Percentiles rank a stretch among this genome's conserved stretches.
Evolutionary conservation across 106 monocot species (phyloP).

Genomic region (Phalaenopsis aphrodite): DNA sequence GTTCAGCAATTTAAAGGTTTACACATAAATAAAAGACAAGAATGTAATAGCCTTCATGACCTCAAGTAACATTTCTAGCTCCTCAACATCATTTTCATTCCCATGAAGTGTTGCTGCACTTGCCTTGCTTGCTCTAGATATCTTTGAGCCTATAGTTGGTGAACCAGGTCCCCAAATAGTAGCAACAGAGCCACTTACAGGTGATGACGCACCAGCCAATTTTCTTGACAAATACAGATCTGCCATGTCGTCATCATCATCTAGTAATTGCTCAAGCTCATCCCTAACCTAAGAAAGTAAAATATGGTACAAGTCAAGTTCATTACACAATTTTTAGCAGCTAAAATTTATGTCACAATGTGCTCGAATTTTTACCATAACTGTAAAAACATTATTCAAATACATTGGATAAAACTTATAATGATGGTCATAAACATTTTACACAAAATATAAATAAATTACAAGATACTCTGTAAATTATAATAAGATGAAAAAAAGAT

Average conservation of each 20-base stretch:
- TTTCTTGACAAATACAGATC: slow-evolving; percentile 95
- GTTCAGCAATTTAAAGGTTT: neutral
- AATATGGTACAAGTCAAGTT: neutral
- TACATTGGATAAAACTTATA: neutral
- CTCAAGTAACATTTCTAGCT: slow-evolving; percentile 97
- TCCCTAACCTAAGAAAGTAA: slow-evolving; percentile 56
- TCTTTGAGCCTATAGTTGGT: slow-evolving; percentile 76
- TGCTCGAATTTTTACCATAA: neutral
- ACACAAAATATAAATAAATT: too few species aligned
- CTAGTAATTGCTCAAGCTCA: slow-evolving; percentile 90
- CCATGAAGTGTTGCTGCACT: slow-evolving; percentile 74
- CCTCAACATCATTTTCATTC: slow-evolving; percentile 93
- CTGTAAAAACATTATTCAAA: neutral
- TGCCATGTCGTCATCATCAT: slow-evolving; percentile 97
- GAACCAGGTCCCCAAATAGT: slow-evolving; percentile 52
- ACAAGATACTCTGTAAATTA: too few species aligned
- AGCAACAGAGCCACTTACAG: slow-evolving; percentile 50
- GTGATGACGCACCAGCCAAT: slow-evolving; percentile 48
- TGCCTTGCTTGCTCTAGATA: slow-evolving; percentile 75
- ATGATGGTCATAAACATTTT: neutral
- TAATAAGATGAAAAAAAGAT: neutral
- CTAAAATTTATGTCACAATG: neutral
- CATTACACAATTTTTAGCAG: neutral
- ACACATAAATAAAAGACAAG: neutral
- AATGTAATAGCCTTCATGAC: slow-evolving; percentile 15